A percentile compares a stretch with the other conserved stretches of the same genome.
Conservation (phyloP, 176 grass and related monocot species). For the Oryza punctata region DNA sequence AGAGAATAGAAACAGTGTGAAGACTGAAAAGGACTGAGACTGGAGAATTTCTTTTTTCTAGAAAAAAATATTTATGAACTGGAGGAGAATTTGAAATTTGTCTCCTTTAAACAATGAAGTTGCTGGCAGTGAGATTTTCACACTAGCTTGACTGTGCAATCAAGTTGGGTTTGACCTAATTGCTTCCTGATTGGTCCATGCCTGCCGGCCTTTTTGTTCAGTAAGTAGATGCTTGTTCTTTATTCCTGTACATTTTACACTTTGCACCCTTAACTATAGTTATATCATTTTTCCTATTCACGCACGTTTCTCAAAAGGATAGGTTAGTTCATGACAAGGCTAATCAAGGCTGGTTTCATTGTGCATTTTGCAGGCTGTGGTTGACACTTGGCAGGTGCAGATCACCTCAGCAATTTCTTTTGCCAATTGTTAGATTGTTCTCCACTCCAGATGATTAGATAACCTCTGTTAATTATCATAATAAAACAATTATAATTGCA, state of each 20-base stretch:
- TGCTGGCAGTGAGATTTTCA: background rate
- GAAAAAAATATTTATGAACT: background rate
- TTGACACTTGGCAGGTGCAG: background rate
- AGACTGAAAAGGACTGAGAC: background rate
- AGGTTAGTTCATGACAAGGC: no score
- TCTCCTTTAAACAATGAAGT: background rate
- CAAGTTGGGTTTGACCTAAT: background rate
- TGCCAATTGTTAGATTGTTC: background rate
- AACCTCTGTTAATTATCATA: background rate
- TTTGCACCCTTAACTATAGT: background rate
- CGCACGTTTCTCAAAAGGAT: background rate
- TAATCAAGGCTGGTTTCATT: background rate
- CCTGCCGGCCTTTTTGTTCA: background rate
- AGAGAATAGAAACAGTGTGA: background rate
- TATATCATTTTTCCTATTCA: background rate
- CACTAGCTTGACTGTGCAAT: background rate
- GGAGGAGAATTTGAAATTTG: constrained; percentile 10
- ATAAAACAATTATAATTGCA: background rate
- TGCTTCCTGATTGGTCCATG: background rate
- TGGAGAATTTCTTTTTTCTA: background rate
- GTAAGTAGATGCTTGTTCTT: background rate
- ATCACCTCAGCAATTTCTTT: background rate
- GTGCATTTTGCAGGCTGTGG: background rate
- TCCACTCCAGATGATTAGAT: background rate
- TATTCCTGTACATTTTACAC: background rate